Conservation (phyloP, 164 flowering plant genomes). For the Vitis vinifera region ASM3070453v1 NC_081810.1:5368001-5368500, state of each 20-base stretch:
- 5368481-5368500: slow-evolving; percentile 97
- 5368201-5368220: background rate
- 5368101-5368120: too few relatives aligned
- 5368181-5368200: background rate
- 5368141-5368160: too few relatives aligned
- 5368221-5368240: background rate
- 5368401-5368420: background rate
- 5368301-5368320: too few relatives aligned
- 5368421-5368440: background rate
- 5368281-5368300: too few relatives aligned
- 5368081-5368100: background rate
- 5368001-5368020: background rate
- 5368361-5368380: background rate
- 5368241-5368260: too few relatives aligned
- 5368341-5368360: too few relatives aligned
- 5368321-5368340: too few relatives aligned
- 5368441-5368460: slow-evolving; percentile 8
- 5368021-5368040: too few relatives aligned
- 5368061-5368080: background rate
- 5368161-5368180: too few relatives aligned
- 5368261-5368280: too few relatives aligned
- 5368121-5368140: too few relatives aligned
- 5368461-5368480: slow-evolving; percentile 98
- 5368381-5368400: background rate
- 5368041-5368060: background rate